phyloP scores from a whole-genome alignment of 768 basidiomycete species.

The Boletus bicolor region DNA sequence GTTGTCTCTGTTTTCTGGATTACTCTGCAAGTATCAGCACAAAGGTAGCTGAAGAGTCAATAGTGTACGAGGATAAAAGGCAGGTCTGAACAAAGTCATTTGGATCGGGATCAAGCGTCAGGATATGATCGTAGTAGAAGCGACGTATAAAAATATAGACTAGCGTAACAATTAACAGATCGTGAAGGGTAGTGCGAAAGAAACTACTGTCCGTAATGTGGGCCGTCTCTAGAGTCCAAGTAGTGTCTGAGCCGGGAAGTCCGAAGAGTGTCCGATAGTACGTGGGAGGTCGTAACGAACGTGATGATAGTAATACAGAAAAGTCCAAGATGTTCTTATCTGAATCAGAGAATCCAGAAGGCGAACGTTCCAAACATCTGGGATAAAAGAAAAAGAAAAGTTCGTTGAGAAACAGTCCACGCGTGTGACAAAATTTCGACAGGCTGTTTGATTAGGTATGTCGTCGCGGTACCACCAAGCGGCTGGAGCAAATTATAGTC shows the following conservation, averaged over 20 bases:
- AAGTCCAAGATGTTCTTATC: slow-evolving; percentile 7
- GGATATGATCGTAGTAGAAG: slow-evolving; percentile 1
- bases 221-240: slow-evolving; percentile 29
- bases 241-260: slow-evolving; percentile 19
- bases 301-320: slow-evolving; percentile 16
- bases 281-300: slow-evolving; percentile 25
- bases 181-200: slow-evolving; percentile 11
- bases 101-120: neutral
- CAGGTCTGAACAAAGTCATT: slow-evolving; percentile 9
- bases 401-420: slow-evolving; percentile 16
- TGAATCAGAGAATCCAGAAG: slow-evolving; percentile 5
- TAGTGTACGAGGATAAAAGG: slow-evolving; percentile 8
- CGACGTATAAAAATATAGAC: slow-evolving; percentile 25
- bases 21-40: slow-evolving; percentile 10
- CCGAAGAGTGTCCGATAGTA: slow-evolving; percentile 20
- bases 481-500: slow-evolving; percentile 19
- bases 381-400: neutral
- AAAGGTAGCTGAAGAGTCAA: slow-evolving; percentile 5
- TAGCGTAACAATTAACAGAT: slow-evolving; percentile 30
- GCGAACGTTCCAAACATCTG: slow-evolving; percentile 7
- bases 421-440: neutral
- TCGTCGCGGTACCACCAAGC: neutral
- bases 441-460: neutral
- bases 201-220: slow-evolving; percentile 16
- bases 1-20: slow-evolving; percentile 66